Base-by-base conservation (phyloP, 208 protist species). In the Vickermania ingenoplastis region DNA sequence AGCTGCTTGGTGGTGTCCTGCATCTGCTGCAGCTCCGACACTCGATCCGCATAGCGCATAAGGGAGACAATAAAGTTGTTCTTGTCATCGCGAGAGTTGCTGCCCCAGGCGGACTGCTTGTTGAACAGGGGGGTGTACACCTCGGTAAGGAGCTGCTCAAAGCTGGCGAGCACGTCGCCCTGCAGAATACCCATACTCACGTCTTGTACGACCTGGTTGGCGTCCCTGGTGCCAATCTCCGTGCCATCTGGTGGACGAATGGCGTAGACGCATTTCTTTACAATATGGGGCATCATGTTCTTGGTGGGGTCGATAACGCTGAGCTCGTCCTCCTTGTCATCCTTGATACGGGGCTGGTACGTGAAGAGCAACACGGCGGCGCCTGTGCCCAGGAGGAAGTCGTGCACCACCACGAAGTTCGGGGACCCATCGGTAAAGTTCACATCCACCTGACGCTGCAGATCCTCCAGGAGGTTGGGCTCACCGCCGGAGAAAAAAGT, bases 81-180 rank as follows among this genome's bases (percentile, higher is more conserved):
- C 41, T 77, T 77, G 45, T 94, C 83, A 31, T 87, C 73, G 50
- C 56, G 13, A n/a, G 83, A 83, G 78, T 94, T 94, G 70, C 92
- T 95, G 48, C 91, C 88, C 91, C 91, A 96, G 31, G 77, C 63
- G 27, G 60, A 61, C 59, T 83, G 70, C 41, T 77, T 76, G 70
- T 91, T 92, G 68, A 96, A 79, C 54, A 95, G 63, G 17, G 91
- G 91, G 5, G 83, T 90, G 84, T 96, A 96, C 50, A 96, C 86
- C 67, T 96, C 87, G 54, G 79, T 92, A 21, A 94, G 66, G 25
- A 96, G 76, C 55, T 94, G 84, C 72, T 94, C 86, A 69, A 79
- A 92, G 67, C 86, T 92, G 22, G 76, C 67, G 41, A 94, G 71
- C 17, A 92, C 65, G 64, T 96, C 87, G 41, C 65, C 79, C 25